Base-by-base conservation (phyloP, 1,284 basidiomycete genomes). In the Fomitopsis betulina region DNA sequence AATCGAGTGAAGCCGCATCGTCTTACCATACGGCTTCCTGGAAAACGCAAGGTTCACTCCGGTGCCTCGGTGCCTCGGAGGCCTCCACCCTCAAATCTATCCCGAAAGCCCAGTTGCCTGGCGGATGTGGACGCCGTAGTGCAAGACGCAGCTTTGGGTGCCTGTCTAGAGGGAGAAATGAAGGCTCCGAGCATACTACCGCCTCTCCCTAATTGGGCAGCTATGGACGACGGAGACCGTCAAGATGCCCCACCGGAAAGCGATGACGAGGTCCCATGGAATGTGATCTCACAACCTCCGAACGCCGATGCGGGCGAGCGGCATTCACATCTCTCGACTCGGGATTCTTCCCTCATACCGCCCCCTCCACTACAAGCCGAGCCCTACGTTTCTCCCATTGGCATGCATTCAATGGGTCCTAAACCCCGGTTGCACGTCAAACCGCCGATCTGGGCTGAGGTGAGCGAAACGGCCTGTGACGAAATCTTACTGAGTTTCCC, bases 391-490 rank as follows among this genome's bases (percentile, higher is more conserved):
- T 23, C 54, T 33, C 42, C 32, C 23, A 13, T 10, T 25, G 21
- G 37, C 23, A 39, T 5, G 13, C 2, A 13, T 12, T 25, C 21
- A 30, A 12, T 21, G 25, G 23, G 17, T 21, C 39, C 30, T 13
- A 57, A 49, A 49, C 56, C 56, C 17, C 53, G 38, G 3, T 38
- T 60, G 40, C 47, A 21, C 12, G 21, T 35, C 21, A 54, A 47
- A 38, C 66, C 66, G 15, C 66, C 62, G 2, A 73, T 77, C 32
- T 77, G 76, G 76, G 72, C 76, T 2, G 60, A 72, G 68, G 76
- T 76, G 58, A 19, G 67, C 64, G 8, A 13, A 50, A 19, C 30
- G 35, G 8, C 13, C 3, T 12, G 13, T 9, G 5, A 15, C 35
- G 13, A 37, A 37, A 15, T 10, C 35, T 37, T 10, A 37, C 35